phyloP scores from a whole-genome alignment of 345 rosid genomes.

The Eutrema japonicum region DNA sequence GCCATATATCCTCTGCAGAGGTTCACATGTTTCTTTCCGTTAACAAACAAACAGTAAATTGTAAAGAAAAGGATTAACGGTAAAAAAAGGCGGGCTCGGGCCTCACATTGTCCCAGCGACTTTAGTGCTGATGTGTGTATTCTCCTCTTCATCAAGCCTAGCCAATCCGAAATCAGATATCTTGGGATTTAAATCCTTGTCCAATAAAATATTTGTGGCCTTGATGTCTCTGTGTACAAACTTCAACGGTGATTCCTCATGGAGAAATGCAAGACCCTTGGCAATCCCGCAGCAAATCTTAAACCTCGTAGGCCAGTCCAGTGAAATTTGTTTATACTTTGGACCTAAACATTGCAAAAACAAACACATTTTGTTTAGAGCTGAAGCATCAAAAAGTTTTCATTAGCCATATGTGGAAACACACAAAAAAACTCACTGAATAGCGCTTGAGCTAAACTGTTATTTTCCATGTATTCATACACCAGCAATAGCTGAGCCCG shows the following conservation, averaged over 20 bases:
- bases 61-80: not conserved
- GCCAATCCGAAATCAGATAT: slow-evolving; percentile 74
- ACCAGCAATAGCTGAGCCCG: slow-evolving; percentile 61
- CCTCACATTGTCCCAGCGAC: slow-evolving; percentile 68
- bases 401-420: not conserved
- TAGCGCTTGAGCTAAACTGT: slow-evolving; percentile 59
- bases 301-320: slow-evolving; percentile 59
- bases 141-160: slow-evolving; percentile 59
- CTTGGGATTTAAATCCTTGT: slow-evolving; percentile 55
- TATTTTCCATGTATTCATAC: slow-evolving; percentile 77
- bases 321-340: slow-evolving; percentile 42
- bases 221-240: slow-evolving; percentile 73
- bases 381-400: slow-evolving; percentile 20
- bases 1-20: slow-evolving; percentile 61
- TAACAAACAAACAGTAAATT: slow-evolving; percentile 19
- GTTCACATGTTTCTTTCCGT: slow-evolving; percentile 25
- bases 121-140: slow-evolving; percentile 63
- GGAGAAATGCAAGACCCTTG: slow-evolving; percentile 60
- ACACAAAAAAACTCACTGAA: slow-evolving; percentile 52
- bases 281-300: slow-evolving; percentile 62
- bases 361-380: slow-evolving; percentile 10
- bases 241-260: slow-evolving; percentile 64
- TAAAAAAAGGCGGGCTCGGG: not conserved
- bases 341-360: slow-evolving; percentile 40
- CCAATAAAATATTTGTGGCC: slow-evolving; percentile 61